A percentile compares a stretch with the other conserved stretches of the same genome.
phyloP scores from a whole-genome alignment of 345 rosid species.

The Garcia nutans region DNA sequence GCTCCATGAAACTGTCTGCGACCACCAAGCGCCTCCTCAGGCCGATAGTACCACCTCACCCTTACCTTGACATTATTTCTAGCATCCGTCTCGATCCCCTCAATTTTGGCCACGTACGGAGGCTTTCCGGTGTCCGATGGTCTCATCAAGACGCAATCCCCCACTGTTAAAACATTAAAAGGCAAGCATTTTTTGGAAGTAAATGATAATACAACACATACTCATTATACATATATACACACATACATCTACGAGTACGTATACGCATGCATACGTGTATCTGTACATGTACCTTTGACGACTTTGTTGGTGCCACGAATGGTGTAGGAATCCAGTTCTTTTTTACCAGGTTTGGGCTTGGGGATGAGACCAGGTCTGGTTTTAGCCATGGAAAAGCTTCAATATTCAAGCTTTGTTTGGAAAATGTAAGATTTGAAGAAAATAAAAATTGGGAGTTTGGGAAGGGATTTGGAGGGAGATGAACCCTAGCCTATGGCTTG shows the following conservation, averaged over 20 bases:
- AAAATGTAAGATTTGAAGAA: conserved; percentile 6
- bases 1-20: conserved; percentile 89
- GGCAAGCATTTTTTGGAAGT: conserved; percentile 9
- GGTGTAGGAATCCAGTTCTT: conserved; percentile 59
- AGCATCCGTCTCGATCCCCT: conserved; percentile 71
- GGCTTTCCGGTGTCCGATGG: conserved; percentile 72
- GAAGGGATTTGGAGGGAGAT: conserved; percentile 3
- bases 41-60: conserved; percentile 85
- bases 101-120: conserved; percentile 73
- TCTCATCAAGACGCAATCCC: conserved; percentile 86
- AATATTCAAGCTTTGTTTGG: neutral
- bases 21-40: conserved; percentile 83
- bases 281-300: conserved; percentile 43
- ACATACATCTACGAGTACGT: too few species aligned
- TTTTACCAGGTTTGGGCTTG: conserved; percentile 47
- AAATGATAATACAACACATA: neutral
- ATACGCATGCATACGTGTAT: neutral
- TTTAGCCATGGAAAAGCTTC: conserved; percentile 60
- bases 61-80: conserved; percentile 69
- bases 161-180: conserved; percentile 35
- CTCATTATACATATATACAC: neutral
- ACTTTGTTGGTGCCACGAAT: conserved; percentile 67
- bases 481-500: conserved; percentile 19
- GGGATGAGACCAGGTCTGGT: conserved; percentile 63
- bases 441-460: neutral